phyloP scores from a whole-genome alignment of 2,329 filamentous ascomycete genomes.

The Colletotrichum falcatum region DNA sequence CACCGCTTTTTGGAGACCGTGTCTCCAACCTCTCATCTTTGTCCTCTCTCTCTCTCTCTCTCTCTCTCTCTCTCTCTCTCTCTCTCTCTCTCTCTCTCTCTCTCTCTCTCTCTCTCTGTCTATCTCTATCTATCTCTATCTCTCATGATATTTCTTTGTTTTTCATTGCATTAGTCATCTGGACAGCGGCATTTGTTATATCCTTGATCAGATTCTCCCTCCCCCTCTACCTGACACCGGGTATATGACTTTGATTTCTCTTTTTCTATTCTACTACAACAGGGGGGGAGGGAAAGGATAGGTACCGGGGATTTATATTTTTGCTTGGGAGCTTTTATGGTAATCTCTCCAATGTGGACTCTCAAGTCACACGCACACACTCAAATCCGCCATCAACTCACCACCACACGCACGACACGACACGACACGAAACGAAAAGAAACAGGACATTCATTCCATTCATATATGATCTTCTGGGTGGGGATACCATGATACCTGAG shows the following conservation, averaged over 20 bases:
- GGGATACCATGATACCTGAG: conserved; percentile 36
- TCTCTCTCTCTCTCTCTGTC: too few relatives aligned
- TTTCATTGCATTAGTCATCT: conserved; percentile 39
- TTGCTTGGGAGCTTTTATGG: conserved; percentile 12
- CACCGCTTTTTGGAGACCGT: conserved; percentile 18
- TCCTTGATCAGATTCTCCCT: conserved; percentile 42
- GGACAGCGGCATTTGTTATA: conserved; percentile 41
- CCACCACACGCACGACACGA: conserved; percentile 10
- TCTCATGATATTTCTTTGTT: conserved; percentile 37
- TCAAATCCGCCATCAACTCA: not conserved
- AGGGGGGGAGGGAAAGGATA: conserved; percentile 41
- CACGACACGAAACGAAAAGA: not conserved
- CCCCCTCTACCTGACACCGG: conserved; percentile 41
- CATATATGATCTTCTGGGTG: conserved; percentile 5
- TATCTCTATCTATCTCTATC: too few relatives aligned
- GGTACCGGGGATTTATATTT: conserved; percentile 31
- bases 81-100: too few relatives aligned
- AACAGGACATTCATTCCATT: conserved; percentile 6
- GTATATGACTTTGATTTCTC: conserved; percentile 45
- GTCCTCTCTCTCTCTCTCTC: too few relatives aligned
- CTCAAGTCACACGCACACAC: not conserved
- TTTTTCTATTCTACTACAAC: conserved; percentile 37
- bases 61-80: too few relatives aligned
- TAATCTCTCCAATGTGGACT: not conserved
- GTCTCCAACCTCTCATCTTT: not conserved